These are phyloP conservation scores for Podospora comata DNA, from an alignment of 495 filamentous ascomycete genomes.

Conservation along the genomic window DNA sequence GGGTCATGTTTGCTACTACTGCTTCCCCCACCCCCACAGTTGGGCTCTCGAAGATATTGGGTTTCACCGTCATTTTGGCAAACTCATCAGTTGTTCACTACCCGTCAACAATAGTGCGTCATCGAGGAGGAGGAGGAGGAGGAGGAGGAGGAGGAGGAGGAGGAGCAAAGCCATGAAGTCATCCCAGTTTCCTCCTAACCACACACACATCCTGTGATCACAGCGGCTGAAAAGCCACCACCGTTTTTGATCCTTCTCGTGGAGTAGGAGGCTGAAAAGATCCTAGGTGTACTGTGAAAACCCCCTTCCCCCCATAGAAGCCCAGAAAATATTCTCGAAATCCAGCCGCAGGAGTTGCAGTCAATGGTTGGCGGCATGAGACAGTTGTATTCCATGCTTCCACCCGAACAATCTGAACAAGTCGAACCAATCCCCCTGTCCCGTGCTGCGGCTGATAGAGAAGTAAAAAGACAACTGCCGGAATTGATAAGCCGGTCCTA, in stretches of 20 bases:
- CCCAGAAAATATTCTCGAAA: slow-evolving; percentile 2
- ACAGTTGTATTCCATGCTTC: slow-evolving; percentile 11
- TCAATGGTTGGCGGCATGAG: neutral
- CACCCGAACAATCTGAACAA: neutral
- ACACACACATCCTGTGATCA: neutral
- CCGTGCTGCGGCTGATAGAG: slow-evolving; percentile 4
- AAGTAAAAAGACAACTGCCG: neutral
- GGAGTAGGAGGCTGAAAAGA: neutral
- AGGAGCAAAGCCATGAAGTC: neutral
- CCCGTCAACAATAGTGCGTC: neutral
- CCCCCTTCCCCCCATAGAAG: neutral
- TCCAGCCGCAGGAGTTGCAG: neutral
- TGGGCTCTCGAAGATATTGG: neutral
- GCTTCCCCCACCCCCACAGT: neutral
- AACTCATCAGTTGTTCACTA: neutral
- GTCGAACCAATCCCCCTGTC: neutral
- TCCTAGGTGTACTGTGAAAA: neutral
- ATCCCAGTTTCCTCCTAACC: neutral
- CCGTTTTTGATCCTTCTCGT: neutral
- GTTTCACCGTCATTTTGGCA: neutral
- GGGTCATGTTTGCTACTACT: neutral
- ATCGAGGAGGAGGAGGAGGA: neutral
- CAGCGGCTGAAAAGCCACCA: neutral
- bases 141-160: too few relatives aligned
- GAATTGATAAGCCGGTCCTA: neutral